Base-by-base conservation (phyloP, 2,329 filamentous ascomycete genomes). In the Drechmeria coniospora region DNA sequence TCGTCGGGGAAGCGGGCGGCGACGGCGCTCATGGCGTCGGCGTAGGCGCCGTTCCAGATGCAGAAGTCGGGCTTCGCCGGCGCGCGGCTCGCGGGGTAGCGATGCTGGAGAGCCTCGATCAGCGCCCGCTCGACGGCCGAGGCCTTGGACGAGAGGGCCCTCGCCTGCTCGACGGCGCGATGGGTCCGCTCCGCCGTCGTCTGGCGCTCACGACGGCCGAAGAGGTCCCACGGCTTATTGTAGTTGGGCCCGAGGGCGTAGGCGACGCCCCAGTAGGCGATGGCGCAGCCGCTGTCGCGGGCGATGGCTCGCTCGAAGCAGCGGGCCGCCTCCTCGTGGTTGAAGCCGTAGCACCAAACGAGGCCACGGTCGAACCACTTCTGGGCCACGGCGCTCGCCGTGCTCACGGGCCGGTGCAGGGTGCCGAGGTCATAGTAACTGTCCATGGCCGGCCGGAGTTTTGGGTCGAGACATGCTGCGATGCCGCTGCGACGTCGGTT, bases 301-400 rank as follows among this genome's bases (percentile, higher is more conserved):
- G 48, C 45, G 18, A 70, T 61, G n/a, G 71, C 73, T 7, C 56
- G 53, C 39, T 72, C 54, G 40, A 80, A 81, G 50, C 76, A 81
- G 22, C 51, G 53, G 4, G 61, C 63, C 0, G 75, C 67, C 46
- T 83, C 79, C 37, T 77, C 74, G 42, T 83, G 78, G 44, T 84
- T 82, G 56, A 86, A 86, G 14, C 59, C 74, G 46, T 78, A 84
- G 23, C 61, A 64, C 79, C 79, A 84, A 14, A 74, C 57, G n/a
- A 84, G 53, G 3, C 76, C 79, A 8, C 76, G 68, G 44, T 77
- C 60, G 45, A 80, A 82, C 79, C 79, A 84, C 6, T 39, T 53
- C 42, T 79, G 69, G 2, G 72, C 62, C 25, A 60, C 55, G 4
- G 44, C 23, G 39, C 45, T 68, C 11, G 39, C 47, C 1, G 73